Conservation (phyloP, 441 rosid genomes). For the Erodium chrysanthum region DNA sequence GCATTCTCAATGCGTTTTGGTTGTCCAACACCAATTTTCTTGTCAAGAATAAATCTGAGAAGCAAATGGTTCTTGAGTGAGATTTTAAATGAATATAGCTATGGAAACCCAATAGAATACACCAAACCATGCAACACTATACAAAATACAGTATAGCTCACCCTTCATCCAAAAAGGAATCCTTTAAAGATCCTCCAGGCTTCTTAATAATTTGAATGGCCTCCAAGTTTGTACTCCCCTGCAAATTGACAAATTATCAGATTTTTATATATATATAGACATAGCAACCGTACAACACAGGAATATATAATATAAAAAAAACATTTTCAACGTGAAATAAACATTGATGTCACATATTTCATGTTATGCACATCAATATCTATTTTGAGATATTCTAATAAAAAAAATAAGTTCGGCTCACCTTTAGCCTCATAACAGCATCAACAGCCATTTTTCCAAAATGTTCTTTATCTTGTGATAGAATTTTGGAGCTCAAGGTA, state of each 20-base stretch:
- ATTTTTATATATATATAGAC: too few relatives aligned
- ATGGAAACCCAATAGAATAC: neutral
- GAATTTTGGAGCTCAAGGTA: slow-evolving; percentile 79
- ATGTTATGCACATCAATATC: too few relatives aligned
- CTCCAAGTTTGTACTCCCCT: slow-evolving; percentile 94
- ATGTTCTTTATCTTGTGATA: slow-evolving; percentile 86
- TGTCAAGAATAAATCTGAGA: slow-evolving; percentile 87
- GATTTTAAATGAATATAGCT: too few relatives aligned
- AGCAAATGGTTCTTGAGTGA: neutral
- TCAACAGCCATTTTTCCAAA: slow-evolving; percentile 87
- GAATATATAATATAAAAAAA: too few relatives aligned
- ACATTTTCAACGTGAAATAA: too few relatives aligned
- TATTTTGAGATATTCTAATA: neutral
- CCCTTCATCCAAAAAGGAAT: slow-evolving; percentile 98
- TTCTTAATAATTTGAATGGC: slow-evolving; percentile 89
- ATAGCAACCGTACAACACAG: too few relatives aligned
- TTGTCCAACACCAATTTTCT: slow-evolving; percentile 96
- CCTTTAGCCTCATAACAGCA: slow-evolving; percentile 93
- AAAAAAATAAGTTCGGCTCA: slow-evolving; percentile 15
- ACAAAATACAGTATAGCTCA: slow-evolving; percentile 21
- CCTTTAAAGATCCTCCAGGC: slow-evolving; percentile 81
- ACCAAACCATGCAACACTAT: neutral
- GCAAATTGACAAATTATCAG: slow-evolving; percentile 12
- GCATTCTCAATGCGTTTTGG: slow-evolving; percentile 95
- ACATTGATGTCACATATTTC: too few relatives aligned